phyloP scores from a whole-genome alignment of 306 rosid genomes.

The Vigna unguiculata region DNA sequence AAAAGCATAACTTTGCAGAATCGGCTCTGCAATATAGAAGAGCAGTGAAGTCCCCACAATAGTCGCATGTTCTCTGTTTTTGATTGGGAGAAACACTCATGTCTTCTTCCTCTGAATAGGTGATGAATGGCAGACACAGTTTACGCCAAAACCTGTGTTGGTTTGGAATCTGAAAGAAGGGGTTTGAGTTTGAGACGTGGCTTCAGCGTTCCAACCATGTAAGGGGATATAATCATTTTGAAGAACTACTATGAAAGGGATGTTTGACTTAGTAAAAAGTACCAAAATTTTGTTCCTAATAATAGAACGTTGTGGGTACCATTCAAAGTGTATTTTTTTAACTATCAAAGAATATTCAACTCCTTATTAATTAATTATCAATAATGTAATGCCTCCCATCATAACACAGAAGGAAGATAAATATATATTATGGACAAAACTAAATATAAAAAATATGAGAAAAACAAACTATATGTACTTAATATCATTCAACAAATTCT shows the following conservation, averaged over 20 bases:
- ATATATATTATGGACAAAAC: no score
- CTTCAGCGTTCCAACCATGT: neutral
- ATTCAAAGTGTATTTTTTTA: neutral
- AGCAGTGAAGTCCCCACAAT: constrained; percentile 59
- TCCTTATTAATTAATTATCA: neutral
- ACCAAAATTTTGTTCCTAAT: neutral
- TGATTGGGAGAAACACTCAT: constrained; percentile 40
- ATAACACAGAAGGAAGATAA: neutral
- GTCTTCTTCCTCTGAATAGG: neutral
- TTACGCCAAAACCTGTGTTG: neutral
- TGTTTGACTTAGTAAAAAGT: neutral
- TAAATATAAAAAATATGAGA: no score
- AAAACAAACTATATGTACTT: no score
- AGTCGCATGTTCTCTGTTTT: constrained; percentile 53
- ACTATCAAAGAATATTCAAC: neutral
- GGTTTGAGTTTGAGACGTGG: neutral
- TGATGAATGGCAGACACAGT: neutral
- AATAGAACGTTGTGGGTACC: neutral
- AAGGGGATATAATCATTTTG: neutral
- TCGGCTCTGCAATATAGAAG: constrained; percentile 80
- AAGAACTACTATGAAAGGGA: neutral
- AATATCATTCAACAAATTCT: no score
- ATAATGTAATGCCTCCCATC: neutral
- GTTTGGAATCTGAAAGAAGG: neutral
- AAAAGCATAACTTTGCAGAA: constrained; percentile 77